phyloP scores from a whole-genome alignment of 2,329 filamentous ascomycete species.

The Myotisia sp. region DNA sequence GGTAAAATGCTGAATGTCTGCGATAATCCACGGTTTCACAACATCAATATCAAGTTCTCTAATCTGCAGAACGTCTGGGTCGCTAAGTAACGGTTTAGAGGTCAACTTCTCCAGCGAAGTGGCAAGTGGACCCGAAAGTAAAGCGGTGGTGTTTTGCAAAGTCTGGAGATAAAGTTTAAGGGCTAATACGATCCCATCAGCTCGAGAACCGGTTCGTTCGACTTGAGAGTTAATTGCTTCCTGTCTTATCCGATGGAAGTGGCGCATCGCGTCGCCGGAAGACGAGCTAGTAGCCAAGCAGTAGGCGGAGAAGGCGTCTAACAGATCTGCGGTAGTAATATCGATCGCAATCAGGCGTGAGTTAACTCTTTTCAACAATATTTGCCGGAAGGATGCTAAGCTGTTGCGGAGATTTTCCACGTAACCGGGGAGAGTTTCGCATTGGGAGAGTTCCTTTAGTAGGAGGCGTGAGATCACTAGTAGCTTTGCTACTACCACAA shows the following conservation, averaged over 20 bases:
- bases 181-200: slow-evolving; percentile 45
- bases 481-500: slow-evolving; percentile 51
- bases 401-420: slow-evolving; percentile 52
- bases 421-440: slow-evolving; percentile 33
- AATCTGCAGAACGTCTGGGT: slow-evolving; percentile 49
- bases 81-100: slow-evolving; percentile 55
- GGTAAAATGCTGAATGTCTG: slow-evolving; percentile 71
- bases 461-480: slow-evolving; percentile 63
- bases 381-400: slow-evolving; percentile 47
- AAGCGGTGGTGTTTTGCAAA: slow-evolving; percentile 57
- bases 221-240: slow-evolving; percentile 53
- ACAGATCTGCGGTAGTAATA: slow-evolving; percentile 36
- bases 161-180: slow-evolving; percentile 64
- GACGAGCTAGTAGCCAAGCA: slow-evolving; percentile 69
- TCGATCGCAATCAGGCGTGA: slow-evolving; percentile 34
- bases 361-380: slow-evolving; percentile 52
- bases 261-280: slow-evolving; percentile 59
- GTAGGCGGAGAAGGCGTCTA: slow-evolving; percentile 67
- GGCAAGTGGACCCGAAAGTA: slow-evolving; percentile 59
- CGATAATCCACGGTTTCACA: slow-evolving; percentile 63
- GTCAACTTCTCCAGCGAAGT: slow-evolving; percentile 58
- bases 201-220: slow-evolving; percentile 34
- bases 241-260: slow-evolving; percentile 61
- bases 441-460: slow-evolving; percentile 54
- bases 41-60: slow-evolving; percentile 64